A percentile compares a stretch with the other conserved stretches of the same genome.
phyloP scores from a whole-genome alignment of 202 grass and related monocot species.

The Musa balbisiana region DNA sequence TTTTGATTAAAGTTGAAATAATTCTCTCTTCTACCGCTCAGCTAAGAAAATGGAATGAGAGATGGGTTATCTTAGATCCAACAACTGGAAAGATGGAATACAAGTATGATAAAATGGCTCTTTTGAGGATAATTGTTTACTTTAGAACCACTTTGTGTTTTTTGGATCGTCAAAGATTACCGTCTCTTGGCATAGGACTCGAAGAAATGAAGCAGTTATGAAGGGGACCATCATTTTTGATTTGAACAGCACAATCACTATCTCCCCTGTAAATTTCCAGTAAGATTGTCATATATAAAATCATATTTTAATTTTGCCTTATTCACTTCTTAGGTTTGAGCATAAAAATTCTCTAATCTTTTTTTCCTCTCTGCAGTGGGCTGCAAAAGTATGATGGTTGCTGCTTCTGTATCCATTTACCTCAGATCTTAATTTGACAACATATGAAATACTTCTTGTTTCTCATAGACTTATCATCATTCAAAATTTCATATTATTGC shows the following conservation, averaged over 20 bases:
- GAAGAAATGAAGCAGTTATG: slow-evolving; percentile 54
- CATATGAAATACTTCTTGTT: slow-evolving; percentile 11
- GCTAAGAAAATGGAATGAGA: slow-evolving; percentile 94
- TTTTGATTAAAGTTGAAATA: neutral
- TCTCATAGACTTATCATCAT: slow-evolving; percentile 12
- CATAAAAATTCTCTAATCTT: slow-evolving; percentile 14
- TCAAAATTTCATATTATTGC: slow-evolving; percentile 12
- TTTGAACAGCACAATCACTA: slow-evolving; percentile 59
- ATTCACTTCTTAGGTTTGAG: neutral
- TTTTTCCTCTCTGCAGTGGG: slow-evolving; percentile 51
- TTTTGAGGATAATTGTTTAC: neutral
- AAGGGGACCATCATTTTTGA: slow-evolving; percentile 68
- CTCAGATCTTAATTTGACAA: slow-evolving; percentile 9
- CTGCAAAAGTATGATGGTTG: slow-evolving; percentile 82
- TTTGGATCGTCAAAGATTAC: neutral
- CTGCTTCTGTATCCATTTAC: slow-evolving; percentile 91
- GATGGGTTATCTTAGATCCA: slow-evolving; percentile 87
- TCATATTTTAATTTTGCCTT: neutral
- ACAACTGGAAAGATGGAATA: slow-evolving; percentile 95
- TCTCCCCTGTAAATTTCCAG: slow-evolving; percentile 87
- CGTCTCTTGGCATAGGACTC: slow-evolving; percentile 37
- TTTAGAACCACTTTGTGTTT: neutral
- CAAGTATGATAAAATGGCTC: slow-evolving; percentile 54
- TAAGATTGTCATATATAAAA: slow-evolving; percentile 35
- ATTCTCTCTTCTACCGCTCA: slow-evolving; percentile 29